A percentile compares a stretch with the other conserved stretches of the same genome.
These are phyloP conservation scores for Arabidopsis suecica DNA, from an alignment of 345 rosid species.

Conservation along the genomic window DNA sequence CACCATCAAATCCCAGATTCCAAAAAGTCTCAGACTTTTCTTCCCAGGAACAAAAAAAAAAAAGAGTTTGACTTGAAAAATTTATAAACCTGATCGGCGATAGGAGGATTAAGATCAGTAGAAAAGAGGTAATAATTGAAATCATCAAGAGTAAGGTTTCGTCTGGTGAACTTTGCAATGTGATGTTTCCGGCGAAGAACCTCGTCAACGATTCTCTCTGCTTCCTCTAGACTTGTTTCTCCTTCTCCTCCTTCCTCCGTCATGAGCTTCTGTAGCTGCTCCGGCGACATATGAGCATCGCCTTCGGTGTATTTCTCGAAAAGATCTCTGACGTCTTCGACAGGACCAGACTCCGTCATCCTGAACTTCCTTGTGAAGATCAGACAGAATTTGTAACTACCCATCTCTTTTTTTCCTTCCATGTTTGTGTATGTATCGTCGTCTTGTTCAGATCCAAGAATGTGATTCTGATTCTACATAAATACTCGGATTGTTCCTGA, in stretches of 20 bases:
- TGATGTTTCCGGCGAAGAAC: conserved; percentile 64
- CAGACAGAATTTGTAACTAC: conserved; percentile 70
- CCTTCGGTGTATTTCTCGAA: conserved; percentile 64
- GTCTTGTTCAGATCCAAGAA: conserved; percentile 42
- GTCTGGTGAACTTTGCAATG: conserved; percentile 64
- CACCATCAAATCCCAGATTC: conserved; percentile 25
- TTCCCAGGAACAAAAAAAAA: not conserved
- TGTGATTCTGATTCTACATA: conserved; percentile 16
- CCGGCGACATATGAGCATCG: conserved; percentile 62
- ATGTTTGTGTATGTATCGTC: not conserved
- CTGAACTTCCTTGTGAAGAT: conserved; percentile 79
- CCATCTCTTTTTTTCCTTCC: conserved; percentile 47
- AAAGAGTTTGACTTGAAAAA: conserved; percentile 19
- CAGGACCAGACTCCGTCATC: conserved; percentile 67
- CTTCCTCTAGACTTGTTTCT: conserved; percentile 52
- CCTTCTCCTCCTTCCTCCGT: conserved; percentile 49
- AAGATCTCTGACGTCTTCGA: conserved; percentile 60
- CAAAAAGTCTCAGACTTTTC: not conserved
- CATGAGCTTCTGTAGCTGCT: conserved; percentile 67
- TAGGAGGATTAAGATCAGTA: conserved; percentile 70
- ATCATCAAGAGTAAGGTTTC: conserved; percentile 72
- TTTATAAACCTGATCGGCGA: conserved; percentile 49
- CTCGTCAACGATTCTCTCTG: conserved; percentile 62
- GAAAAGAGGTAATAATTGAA: conserved; percentile 65
- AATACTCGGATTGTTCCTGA: conserved; percentile 18